Evolutionary conservation across 192 early-diverging fungal species (phyloP).

Genomic region (Blastocladiella britannica): DNA sequence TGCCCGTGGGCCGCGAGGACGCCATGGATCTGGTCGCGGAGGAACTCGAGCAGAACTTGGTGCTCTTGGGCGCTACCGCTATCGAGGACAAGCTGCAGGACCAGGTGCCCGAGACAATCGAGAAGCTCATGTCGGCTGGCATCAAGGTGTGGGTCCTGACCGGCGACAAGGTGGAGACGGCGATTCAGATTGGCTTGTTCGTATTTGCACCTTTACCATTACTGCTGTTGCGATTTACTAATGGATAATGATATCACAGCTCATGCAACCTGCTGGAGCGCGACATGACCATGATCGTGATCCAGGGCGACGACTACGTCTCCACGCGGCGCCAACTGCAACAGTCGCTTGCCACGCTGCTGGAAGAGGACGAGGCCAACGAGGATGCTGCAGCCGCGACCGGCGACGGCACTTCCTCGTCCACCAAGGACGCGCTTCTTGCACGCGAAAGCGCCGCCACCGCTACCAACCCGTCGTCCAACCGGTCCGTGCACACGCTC

Average conservation of each 20-base stretch:
- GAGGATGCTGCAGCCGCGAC: too few relatives aligned
- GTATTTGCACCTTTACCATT: too few relatives aligned
- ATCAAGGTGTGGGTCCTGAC: constrained; percentile 97
- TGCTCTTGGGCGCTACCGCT: constrained; percentile 75
- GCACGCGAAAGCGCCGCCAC: background rate
- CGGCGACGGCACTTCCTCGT: too few relatives aligned
- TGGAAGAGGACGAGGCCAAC: background rate
- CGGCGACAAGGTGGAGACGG: constrained; percentile 95
- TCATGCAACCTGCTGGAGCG: constrained; percentile 26
- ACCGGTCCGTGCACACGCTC: background rate
- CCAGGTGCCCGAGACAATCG: constrained; percentile 81
- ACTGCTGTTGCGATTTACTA: too few relatives aligned
- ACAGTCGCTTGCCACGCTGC: background rate
- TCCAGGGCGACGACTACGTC: constrained; percentile 7
- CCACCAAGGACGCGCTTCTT: background rate
- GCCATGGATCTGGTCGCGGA: constrained; percentile 48
- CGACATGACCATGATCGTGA: constrained; percentile 30
- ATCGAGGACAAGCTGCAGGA: constrained; percentile 96
- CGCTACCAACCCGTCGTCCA: background rate
- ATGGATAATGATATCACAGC: too few relatives aligned
- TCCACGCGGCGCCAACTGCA: background rate
- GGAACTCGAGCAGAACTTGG: constrained; percentile 59
- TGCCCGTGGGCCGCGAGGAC: constrained; percentile 47
- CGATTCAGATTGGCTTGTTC: constrained; percentile 97
- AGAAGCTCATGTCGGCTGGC: constrained; percentile 53